Evolutionary conservation across 2,329 filamentous ascomycete species (phyloP).

Genomic region (Colletotrichum gloeosporioides): DNA sequence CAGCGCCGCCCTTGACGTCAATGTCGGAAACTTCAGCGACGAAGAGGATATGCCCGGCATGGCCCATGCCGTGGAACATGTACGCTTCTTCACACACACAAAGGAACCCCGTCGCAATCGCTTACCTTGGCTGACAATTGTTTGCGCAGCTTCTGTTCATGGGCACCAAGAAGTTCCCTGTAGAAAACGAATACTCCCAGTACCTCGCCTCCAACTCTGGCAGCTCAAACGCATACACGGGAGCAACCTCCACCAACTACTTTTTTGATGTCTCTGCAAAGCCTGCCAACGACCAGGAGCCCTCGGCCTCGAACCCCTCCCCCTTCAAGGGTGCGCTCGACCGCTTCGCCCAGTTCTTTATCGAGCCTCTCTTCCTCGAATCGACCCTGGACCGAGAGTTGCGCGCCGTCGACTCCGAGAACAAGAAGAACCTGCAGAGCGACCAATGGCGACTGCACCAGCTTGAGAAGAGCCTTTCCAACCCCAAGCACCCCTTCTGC

Average conservation of each 20-base stretch:
- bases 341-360: slow-evolving; percentile 93
- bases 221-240: slow-evolving; percentile 94
- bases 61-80: slow-evolving; percentile 95
- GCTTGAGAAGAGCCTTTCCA: slow-evolving; percentile 86
- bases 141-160: slow-evolving; percentile 79
- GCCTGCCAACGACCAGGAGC: slow-evolving; percentile 64
- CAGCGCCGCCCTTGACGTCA: slow-evolving; percentile 92
- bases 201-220: slow-evolving; percentile 92
- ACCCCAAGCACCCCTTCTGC: slow-evolving; percentile 85
- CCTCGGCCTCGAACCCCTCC: slow-evolving; percentile 61
- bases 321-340: slow-evolving; percentile 82
- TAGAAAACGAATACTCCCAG: slow-evolving; percentile 94
- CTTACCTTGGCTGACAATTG: slow-evolving; percentile 8
- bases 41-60: slow-evolving; percentile 89
- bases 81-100: slow-evolving; percentile 36
- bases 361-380: slow-evolving; percentile 83
- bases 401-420: slow-evolving; percentile 90
- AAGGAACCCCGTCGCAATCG: neutral
- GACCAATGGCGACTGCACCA: slow-evolving; percentile 89
- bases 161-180: slow-evolving; percentile 97
- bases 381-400: slow-evolving; percentile 88
- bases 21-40: slow-evolving; percentile 95
- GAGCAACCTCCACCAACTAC: slow-evolving; percentile 93
- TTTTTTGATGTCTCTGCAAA: slow-evolving; percentile 95
- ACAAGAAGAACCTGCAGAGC: slow-evolving; percentile 96